Conservation (phyloP, 1,139 yeast genomes). For the Geotrichum restrictum region DNA sequence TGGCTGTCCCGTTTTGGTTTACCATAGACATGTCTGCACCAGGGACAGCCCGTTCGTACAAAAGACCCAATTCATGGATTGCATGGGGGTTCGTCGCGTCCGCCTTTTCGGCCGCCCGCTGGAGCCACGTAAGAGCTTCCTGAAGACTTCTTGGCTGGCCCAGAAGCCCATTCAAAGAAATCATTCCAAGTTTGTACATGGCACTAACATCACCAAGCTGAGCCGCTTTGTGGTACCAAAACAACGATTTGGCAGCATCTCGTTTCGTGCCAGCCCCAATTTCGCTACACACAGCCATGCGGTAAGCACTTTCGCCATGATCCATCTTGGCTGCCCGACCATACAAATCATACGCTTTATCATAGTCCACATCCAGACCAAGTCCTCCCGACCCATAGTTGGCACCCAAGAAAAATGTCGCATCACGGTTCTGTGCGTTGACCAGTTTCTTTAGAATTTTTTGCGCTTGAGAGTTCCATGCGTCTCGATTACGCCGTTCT, state of each 20-base stretch:
- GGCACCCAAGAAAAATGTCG: slow-evolving; percentile 56
- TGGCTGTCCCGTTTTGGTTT: slow-evolving; percentile 20
- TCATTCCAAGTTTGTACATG: slow-evolving; percentile 68
- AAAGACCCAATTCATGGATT: slow-evolving; percentile 61
- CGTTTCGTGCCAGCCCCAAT: slow-evolving; percentile 56
- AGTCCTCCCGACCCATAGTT: slow-evolving; percentile 55
- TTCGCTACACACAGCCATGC: slow-evolving; percentile 66
- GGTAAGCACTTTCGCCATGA: slow-evolving; percentile 57
- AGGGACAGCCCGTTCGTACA: slow-evolving; percentile 60
- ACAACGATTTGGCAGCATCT: slow-evolving; percentile 47
- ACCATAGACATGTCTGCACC: slow-evolving; percentile 45
- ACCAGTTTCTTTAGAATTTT: slow-evolving; percentile 55
- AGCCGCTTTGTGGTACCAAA: slow-evolving; percentile 57
- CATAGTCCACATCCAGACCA: slow-evolving; percentile 53
- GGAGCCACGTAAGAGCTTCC: slow-evolving; percentile 54
- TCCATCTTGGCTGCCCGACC: slow-evolving; percentile 53
- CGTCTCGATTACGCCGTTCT: slow-evolving; percentile 49
- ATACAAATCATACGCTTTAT: slow-evolving; percentile 57
- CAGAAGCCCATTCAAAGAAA: slow-evolving; percentile 51
- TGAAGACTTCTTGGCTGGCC: slow-evolving; percentile 44
- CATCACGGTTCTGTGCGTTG: slow-evolving; percentile 42
- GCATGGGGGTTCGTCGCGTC: slow-evolving; percentile 50
- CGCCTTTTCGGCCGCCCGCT: slow-evolving; percentile 50
- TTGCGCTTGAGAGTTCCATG: slow-evolving; percentile 54
- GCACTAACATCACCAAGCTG: slow-evolving; percentile 53